These are phyloP conservation scores for Glycine soja DNA, from an alignment of 306 rosid species.

Conservation along the genomic window DNA sequence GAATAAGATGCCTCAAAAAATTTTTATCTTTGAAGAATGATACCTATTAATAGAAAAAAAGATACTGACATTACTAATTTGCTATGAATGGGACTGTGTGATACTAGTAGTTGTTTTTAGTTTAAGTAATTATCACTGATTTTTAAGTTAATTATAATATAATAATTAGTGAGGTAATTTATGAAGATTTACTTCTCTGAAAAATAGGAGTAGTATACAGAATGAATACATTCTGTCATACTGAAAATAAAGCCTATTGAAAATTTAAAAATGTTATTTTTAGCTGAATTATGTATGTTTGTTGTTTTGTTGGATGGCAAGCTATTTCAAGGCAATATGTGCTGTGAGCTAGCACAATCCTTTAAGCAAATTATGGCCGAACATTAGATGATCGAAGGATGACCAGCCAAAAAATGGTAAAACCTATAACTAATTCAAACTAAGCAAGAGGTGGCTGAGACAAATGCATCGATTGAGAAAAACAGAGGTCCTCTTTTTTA, in stretches of 20 bases:
- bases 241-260: not conserved
- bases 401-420: slow-evolving; percentile 56
- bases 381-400: slow-evolving; percentile 32
- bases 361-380: not conserved
- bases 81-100: not conserved
- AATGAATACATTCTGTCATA: too few species aligned
- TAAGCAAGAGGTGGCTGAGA: slow-evolving; percentile 57
- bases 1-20: too few species aligned
- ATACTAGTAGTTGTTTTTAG: not conserved
- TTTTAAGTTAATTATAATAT: not conserved
- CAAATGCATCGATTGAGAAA: slow-evolving; percentile 42
- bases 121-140: not conserved
- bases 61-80: not conserved
- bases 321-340: too few species aligned
- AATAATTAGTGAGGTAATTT: not conserved
- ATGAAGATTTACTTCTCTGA: too few species aligned
- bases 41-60: too few species aligned
- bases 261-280: slow-evolving; percentile 29
- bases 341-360: not conserved
- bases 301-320: too few species aligned
- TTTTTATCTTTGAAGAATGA: too few species aligned
- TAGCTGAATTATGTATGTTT: not conserved
- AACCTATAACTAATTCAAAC: slow-evolving; percentile 59
- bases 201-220: too few species aligned
- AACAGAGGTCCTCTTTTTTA: slow-evolving; percentile 61